Conservation (phyloP, 257 asterid genomes). For the Echium plantagineum region DNA sequence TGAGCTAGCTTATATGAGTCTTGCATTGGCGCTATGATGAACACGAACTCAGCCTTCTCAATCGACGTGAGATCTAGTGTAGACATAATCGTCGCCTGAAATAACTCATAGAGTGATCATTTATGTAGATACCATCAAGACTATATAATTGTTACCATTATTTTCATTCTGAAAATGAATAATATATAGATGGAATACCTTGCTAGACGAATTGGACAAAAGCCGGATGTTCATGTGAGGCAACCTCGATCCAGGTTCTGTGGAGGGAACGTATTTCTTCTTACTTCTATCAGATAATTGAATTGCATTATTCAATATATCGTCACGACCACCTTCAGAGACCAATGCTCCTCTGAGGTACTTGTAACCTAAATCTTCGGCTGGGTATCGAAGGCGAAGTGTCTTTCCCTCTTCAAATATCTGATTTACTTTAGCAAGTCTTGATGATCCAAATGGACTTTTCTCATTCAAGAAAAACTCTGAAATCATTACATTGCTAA, state of each 20-base stretch:
- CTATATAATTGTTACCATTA: no score
- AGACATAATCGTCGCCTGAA: conserved; percentile 46
- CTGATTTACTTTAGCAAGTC: conserved; percentile 58
- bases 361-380: conserved; percentile 98
- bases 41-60: conserved; percentile 58
- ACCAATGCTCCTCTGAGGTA: conserved; percentile 6
- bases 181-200: conserved; percentile 25
- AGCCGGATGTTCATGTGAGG: conserved; percentile 61
- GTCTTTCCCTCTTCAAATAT: conserved; percentile 77
- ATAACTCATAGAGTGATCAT: background rate
- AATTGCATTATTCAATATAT: background rate
- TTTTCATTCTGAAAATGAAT: no score
- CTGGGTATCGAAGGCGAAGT: conserved; percentile 91
- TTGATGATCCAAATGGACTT: conserved; percentile 70
- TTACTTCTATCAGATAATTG: no score
- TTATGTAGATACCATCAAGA: no score
- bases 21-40: conserved; percentile 60
- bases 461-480: conserved; percentile 56
- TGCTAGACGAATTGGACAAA: conserved; percentile 23
- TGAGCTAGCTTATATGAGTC: conserved; percentile 57
- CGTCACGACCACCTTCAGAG: no score
- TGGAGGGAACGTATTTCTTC: conserved; percentile 45
- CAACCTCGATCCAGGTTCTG: conserved; percentile 73
- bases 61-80: conserved; percentile 63
- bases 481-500: conserved; percentile 74